phyloP scores from a whole-genome alignment of 2,329 filamentous ascomycete genomes.

The Xylariaceae sp. region DNA sequence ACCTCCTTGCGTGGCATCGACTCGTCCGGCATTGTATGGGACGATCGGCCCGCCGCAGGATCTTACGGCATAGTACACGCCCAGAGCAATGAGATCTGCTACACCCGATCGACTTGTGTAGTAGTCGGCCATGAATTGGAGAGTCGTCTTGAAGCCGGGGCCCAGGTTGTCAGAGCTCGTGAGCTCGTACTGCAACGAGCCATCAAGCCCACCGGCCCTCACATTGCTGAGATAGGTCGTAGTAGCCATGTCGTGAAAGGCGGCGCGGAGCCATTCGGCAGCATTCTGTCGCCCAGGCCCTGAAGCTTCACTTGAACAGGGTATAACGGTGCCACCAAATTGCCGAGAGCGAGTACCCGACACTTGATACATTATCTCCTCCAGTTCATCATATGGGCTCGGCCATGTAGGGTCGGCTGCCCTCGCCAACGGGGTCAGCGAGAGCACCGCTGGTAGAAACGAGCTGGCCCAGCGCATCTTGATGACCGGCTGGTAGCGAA shows the following conservation, averaged over 20 bases:
- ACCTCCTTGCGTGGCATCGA: constrained; percentile 48
- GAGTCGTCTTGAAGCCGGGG: constrained; percentile 48
- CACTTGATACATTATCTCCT: constrained; percentile 60
- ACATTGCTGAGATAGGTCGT: constrained; percentile 40
- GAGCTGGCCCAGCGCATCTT: constrained; percentile 25
- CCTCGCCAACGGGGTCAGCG: constrained; percentile 28
- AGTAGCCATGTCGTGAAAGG: constrained; percentile 60
- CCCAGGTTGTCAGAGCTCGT: constrained; percentile 52
- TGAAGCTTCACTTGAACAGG: constrained; percentile 49
- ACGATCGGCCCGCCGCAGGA: constrained; percentile 55
- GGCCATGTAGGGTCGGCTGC: constrained; percentile 59
- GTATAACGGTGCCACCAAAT: constrained; percentile 53
- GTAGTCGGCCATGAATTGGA: constrained; percentile 50
- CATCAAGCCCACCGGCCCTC: constrained; percentile 51
- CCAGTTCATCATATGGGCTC: constrained; percentile 53
- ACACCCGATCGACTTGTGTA: constrained; percentile 47
- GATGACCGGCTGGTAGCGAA: not conserved
- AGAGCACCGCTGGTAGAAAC: constrained; percentile 32
- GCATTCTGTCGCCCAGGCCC: constrained; percentile 53
- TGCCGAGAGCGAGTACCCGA: constrained; percentile 49
- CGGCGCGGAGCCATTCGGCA: constrained; percentile 58
- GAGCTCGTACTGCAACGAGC: constrained; percentile 56
- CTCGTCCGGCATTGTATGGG: constrained; percentile 48
- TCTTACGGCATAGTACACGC: constrained; percentile 54
- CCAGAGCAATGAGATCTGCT: constrained; percentile 54